Base-by-base conservation (phyloP, 257 asterid genomes). In the Nicotiana tomentosiformis region DNA sequence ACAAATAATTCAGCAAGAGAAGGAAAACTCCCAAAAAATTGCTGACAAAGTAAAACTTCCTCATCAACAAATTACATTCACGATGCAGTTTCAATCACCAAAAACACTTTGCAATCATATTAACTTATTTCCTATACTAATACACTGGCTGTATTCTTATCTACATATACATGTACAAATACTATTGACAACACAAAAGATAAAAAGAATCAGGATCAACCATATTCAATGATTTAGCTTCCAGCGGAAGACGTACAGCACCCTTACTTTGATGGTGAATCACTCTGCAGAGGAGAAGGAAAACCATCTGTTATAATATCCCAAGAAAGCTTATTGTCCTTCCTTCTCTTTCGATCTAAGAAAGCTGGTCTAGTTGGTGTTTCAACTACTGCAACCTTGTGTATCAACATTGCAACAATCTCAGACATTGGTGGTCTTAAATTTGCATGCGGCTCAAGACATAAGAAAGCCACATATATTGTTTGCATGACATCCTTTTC, bases 371-470 rank as follows among this genome's bases (percentile, higher is more conserved):
- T 90, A 35, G 77, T 56, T 15, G 93, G 96, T 30, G 86, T 78
- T 32, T 74, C 87, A 1, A 77, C 88, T 53, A 85, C 49, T 15
- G 90, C 92, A 32, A 86, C 87, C 85, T 92, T 92, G 87, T 91
- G 90, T 3, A 94, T 90, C 58, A 94, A 86, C 89, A 91, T 88
- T 53, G 98, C 98, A 4, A 92, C 98, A 2, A 94, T 85, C 76
- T 90, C 92, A 4, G 98, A 94, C 98, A 94, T 94, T 2, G 97
- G 95, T 14, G 98, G 97, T 87, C 97, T 90, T 78, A 81, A 78
- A 83, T 88, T 82, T 80, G 93, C 98, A 6, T 84, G 86, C 26
- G 93, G 92, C 74, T 90, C 95, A 76, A 92, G 94, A 87, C 98
- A 91, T 57, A 89, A 68, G 72, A 94, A 88, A 32, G 97, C 91